Conservation (phyloP, 306 rosid species). For the Geum urbanum region DNA sequence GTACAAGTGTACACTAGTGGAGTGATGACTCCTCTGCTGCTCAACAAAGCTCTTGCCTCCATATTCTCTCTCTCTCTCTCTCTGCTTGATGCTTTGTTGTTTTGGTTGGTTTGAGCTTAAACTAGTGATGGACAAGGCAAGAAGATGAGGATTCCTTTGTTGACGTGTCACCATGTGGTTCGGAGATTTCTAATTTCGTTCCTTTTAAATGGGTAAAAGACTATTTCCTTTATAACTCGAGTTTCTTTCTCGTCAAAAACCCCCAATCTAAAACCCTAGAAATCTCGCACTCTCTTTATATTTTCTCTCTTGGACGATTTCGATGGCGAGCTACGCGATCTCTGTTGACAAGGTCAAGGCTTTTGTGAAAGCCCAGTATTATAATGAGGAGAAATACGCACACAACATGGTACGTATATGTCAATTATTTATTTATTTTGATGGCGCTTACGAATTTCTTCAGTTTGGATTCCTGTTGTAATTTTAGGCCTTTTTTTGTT, state of each 20-base stretch:
- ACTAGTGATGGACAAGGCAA: constrained; percentile 27
- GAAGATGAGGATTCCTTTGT: constrained; percentile 16
- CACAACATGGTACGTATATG: constrained; percentile 53
- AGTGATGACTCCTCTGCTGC: constrained; percentile 27
- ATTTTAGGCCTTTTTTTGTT: too few relatives aligned
- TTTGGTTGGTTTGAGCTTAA: constrained; percentile 1
- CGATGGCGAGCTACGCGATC: constrained; percentile 55
- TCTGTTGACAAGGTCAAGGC: constrained; percentile 57
- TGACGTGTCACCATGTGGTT: constrained; percentile 34
- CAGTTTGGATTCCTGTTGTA: neutral
- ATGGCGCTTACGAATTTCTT: neutral
- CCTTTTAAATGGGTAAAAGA: neutral
- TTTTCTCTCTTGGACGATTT: constrained; percentile 2
- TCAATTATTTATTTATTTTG: neutral
- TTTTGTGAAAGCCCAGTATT: constrained; percentile 51
- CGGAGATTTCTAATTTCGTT: neutral
- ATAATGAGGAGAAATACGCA: constrained; percentile 79
- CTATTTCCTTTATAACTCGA: neutral
- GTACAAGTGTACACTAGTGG: constrained; percentile 25
- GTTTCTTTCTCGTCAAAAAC: neutral
- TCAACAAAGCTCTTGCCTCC: constrained; percentile 47
- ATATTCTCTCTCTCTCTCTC: constrained; percentile 28
- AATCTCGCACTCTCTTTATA: neutral
- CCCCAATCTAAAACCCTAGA: constrained; percentile 44
- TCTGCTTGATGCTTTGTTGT: neutral